These are phyloP conservation scores for Globisporangium parvum DNA, from an alignment of 352 stramenopile genomes.

Conservation along the genomic window DNA sequence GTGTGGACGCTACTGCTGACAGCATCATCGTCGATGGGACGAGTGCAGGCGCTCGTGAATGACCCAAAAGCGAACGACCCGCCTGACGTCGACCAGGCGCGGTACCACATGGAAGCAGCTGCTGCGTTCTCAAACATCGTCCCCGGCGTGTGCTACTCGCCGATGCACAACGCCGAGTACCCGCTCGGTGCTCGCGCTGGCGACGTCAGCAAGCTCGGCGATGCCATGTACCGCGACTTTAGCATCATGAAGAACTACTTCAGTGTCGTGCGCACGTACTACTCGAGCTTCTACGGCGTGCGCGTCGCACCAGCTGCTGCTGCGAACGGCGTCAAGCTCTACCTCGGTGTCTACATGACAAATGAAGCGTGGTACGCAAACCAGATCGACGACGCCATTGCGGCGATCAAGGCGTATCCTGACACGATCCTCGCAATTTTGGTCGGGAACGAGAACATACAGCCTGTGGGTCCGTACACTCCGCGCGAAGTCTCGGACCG, in stretches of 20 bases:
- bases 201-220: constrained; percentile 23
- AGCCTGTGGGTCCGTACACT: constrained; percentile 32
- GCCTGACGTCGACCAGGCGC: background rate
- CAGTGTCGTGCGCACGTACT: constrained; percentile 65
- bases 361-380: constrained; percentile 48
- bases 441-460: constrained; percentile 76
- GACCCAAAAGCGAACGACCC: constrained; percentile 1
- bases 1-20: background rate
- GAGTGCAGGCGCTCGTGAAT: background rate
- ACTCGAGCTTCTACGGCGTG: constrained; percentile 61
- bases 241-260: constrained; percentile 60
- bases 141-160: constrained; percentile 62
- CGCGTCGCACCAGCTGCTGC: constrained; percentile 33
- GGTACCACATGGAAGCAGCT: constrained; percentile 7
- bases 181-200: constrained; percentile 30
- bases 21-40: background rate
- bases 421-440: constrained; percentile 52
- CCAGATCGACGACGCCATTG: constrained; percentile 41
- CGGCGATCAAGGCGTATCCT: constrained; percentile 40
- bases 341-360: constrained; percentile 76
- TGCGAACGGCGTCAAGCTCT: constrained; percentile 46
- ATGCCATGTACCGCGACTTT: constrained; percentile 65
- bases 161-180: constrained; percentile 72
- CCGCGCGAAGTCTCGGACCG: constrained; percentile 27
- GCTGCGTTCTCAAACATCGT: constrained; percentile 15